Evolutionary conservation across 805 yeast genomes (phyloP), one percentile per base, ranked within the genome.

Genomic region (Candida tallmaniae): DNA sequence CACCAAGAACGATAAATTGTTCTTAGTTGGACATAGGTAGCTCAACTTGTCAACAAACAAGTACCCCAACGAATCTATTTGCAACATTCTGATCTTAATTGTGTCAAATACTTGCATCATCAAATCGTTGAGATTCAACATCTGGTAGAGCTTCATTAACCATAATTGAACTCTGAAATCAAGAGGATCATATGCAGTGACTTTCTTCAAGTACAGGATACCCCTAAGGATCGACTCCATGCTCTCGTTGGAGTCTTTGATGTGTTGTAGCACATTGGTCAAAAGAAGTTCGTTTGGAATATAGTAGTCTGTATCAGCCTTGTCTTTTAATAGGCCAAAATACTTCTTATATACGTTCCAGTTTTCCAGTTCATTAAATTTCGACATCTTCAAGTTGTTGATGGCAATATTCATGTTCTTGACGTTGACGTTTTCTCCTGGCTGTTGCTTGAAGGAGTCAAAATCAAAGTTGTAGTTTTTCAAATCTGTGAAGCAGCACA

Each of bases 161-260:
- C 93, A 84, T 6, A 85, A 56, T 35, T 78, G 69, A 14, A 84
- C 60, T 46, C 78, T 80, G 51, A 78, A 85, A 50, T 89, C 89
- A 41, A 80, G 76, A n/a, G 72, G 71, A 51, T 88, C 95, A 6
- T 59, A 51, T 6, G 46, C 29, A 9, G 72, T 60, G 2, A 80
- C 74, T 12, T 65, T 54, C 48, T 83, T 87, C n/a, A 89, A 58
- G 4, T 83, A 54, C 1, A 73, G 47, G 7, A 81, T 62, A 6
- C 76, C 63, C 18, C 66, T 64, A 22, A 56, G 37, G 2, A 60
- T 40, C 14, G 27, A 8, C 8, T 58, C 52, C 8, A 6, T 14
- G 5, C 20, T 9, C 9, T 21, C 22, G 3, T 14, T 13, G 4
- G n/a, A 8, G 4, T n/a, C 17, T 3, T 22, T 57, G 52, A 11